These are phyloP conservation scores for Obelidium mucronatum DNA, from an alignment of 192 early-diverging fungal genomes.

Conservation along the genomic window DNA sequence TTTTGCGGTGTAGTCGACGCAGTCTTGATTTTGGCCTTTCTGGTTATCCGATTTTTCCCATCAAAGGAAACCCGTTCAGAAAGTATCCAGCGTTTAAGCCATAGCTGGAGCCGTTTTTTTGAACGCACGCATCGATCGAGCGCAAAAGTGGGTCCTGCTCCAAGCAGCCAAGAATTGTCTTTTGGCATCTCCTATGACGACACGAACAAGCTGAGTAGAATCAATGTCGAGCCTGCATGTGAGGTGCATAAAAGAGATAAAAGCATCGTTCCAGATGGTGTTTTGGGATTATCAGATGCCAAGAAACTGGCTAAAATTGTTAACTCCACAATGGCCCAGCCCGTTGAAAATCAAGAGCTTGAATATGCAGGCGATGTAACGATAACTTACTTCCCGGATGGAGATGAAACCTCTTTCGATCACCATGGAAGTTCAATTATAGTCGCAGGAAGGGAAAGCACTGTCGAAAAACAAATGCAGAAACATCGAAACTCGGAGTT, in stretches of 20 bases:
- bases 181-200: background rate
- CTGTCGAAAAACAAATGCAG: background rate
- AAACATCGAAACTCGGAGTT: too few relatives aligned
- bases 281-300: background rate
- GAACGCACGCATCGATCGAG: too few relatives aligned
- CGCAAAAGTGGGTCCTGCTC: too few relatives aligned
- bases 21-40: background rate
- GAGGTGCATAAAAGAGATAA: too few relatives aligned
- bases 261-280: background rate
- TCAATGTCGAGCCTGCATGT: background rate
- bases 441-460: background rate
- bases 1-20: constrained; percentile 23
- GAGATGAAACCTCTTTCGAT: too few relatives aligned
- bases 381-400: too few relatives aligned
- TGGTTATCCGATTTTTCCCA: background rate
- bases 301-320: too few relatives aligned
- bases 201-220: background rate
- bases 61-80: background rate
- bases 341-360: too few relatives aligned
- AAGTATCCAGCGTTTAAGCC: too few relatives aligned
- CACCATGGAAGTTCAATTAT: too few relatives aligned
- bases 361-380: too few relatives aligned
- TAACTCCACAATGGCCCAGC: background rate
- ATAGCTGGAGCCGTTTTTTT: too few relatives aligned
- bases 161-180: background rate